Percentiles rank a stretch among this genome's conserved stretches.
Evolutionary conservation across 1,139 yeast genomes (phyloP).

Genomic region (Blastobotrys ciferrii): DNA sequence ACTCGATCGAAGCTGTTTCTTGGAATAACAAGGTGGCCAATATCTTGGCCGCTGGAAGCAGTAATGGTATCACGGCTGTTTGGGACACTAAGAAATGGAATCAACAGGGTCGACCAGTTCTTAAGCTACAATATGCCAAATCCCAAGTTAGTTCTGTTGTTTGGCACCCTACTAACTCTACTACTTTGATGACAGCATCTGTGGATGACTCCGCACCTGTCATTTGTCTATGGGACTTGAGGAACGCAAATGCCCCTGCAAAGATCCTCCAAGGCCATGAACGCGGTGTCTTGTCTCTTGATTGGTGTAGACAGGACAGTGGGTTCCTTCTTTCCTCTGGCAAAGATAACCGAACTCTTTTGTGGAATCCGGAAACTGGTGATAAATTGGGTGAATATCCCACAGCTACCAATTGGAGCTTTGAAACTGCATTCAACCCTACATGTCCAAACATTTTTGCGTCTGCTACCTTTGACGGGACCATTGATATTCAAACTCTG

Average conservation of each 20-base stretch:
- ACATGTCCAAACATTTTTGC: slow-evolving; percentile 88
- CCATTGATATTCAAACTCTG: slow-evolving; percentile 75
- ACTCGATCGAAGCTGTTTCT: slow-evolving; percentile 62
- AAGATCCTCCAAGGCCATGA: slow-evolving; percentile 72
- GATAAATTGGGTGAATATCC: slow-evolving; percentile 82
- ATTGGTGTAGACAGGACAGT: slow-evolving; percentile 90
- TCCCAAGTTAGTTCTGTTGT: slow-evolving; percentile 47
- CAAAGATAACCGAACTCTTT: slow-evolving; percentile 78
- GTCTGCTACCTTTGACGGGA: slow-evolving; percentile 89
- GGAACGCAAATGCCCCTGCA: slow-evolving; percentile 90
- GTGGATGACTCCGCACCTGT: slow-evolving; percentile 79
- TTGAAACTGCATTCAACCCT: slow-evolving; percentile 84
- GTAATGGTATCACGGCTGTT: slow-evolving; percentile 79
- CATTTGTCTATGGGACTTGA: slow-evolving; percentile 87
- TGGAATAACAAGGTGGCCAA: slow-evolving; percentile 89
- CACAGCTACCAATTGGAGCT: slow-evolving; percentile 90
- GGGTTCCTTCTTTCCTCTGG: slow-evolving; percentile 81
- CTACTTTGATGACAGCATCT: slow-evolving; percentile 84
- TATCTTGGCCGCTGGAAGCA: slow-evolving; percentile 87
- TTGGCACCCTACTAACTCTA: slow-evolving; percentile 87
- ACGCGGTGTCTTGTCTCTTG: slow-evolving; percentile 84
- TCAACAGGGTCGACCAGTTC: slow-evolving; percentile 52
- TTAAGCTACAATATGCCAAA: slow-evolving; percentile 69
- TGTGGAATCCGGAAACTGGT: slow-evolving; percentile 81
- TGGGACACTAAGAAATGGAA: slow-evolving; percentile 90